phyloP scores from a whole-genome alignment of 169 alveolate genomes.

The Cryptosporidium xiaoi region DNA sequence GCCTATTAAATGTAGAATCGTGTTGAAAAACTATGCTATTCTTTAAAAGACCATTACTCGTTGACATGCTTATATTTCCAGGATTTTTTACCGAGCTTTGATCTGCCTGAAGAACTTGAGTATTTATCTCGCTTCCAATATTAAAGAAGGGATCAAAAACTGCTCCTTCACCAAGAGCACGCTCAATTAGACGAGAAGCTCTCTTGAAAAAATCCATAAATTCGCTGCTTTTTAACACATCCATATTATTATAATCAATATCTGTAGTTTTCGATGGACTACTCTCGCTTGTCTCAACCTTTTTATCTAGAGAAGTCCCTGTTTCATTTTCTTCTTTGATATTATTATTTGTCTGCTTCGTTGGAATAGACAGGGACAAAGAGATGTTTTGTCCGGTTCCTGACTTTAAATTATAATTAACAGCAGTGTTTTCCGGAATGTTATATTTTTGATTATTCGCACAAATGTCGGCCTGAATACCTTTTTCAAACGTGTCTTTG shows the following conservation, averaged over 20 bases:
- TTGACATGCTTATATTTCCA: constrained; percentile 35
- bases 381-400: constrained; percentile 2
- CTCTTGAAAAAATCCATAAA: constrained; percentile 58
- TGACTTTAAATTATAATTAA: neutral
- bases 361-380: constrained; percentile 38
- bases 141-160: constrained; percentile 66
- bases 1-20: constrained; percentile 25
- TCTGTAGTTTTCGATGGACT: neutral
- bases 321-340: constrained; percentile 7
- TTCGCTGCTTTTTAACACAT: constrained; percentile 64
- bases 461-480: constrained; percentile 50
- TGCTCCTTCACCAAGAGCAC: constrained; percentile 70
- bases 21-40: constrained; percentile 54
- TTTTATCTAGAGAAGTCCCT: neutral
- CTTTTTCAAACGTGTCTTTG: constrained; percentile 53
- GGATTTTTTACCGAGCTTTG: constrained; percentile 26
- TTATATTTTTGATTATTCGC: neutral
- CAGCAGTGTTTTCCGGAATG: neutral
- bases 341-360: neutral
- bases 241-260: constrained; percentile 15
- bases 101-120: neutral
- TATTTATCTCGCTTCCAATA: constrained; percentile 15
- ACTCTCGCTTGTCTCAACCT: neutral
- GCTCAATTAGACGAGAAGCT: constrained; percentile 54
- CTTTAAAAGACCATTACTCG: constrained; percentile 60